Conservation (phyloP, 1,284 basidiomycete genomes). For the Exobasidium rhododendri region DNA sequence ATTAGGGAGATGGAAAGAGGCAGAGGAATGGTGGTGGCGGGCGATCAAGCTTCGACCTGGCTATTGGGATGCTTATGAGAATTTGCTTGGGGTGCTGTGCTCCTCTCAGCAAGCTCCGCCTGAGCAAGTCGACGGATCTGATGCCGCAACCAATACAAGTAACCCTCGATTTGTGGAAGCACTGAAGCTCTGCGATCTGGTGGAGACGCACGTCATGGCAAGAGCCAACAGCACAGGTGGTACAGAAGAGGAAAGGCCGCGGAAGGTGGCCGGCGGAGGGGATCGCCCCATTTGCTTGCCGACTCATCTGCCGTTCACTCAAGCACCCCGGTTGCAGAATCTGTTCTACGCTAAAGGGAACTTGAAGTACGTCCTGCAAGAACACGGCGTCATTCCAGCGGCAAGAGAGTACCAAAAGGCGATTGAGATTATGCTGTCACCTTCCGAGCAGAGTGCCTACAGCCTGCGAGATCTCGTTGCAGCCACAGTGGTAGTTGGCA, state of each 20-base stretch:
- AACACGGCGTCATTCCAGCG: slow-evolving; percentile 34
- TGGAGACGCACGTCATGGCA: slow-evolving; percentile 34
- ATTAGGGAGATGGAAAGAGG: slow-evolving; percentile 55
- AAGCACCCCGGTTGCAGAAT: slow-evolving; percentile 58
- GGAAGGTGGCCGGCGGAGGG: slow-evolving; percentile 13
- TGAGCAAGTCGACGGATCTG: background rate
- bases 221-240: slow-evolving; percentile 2
- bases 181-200: slow-evolving; percentile 55
- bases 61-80: slow-evolving; percentile 59
- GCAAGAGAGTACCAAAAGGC: slow-evolving; percentile 57
- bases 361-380: slow-evolving; percentile 52
- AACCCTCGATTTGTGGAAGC: slow-evolving; percentile 54
- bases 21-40: slow-evolving; percentile 59
- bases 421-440: slow-evolving; percentile 44
- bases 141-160: background rate
- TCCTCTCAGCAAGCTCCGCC: slow-evolving; percentile 28
- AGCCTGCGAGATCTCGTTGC: slow-evolving; percentile 45
- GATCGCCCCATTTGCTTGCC: slow-evolving; percentile 28
- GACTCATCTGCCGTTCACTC: slow-evolving; percentile 47
- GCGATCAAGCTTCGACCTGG: slow-evolving; percentile 58
- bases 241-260: background rate
- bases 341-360: slow-evolving; percentile 59
- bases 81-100: slow-evolving; percentile 58
- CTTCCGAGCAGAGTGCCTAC: slow-evolving; percentile 24
- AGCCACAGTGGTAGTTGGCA: slow-evolving; percentile 39